Base-by-base conservation (phyloP, 2,329 filamentous ascomycete genomes). In the Didymella glomerata region DNA sequence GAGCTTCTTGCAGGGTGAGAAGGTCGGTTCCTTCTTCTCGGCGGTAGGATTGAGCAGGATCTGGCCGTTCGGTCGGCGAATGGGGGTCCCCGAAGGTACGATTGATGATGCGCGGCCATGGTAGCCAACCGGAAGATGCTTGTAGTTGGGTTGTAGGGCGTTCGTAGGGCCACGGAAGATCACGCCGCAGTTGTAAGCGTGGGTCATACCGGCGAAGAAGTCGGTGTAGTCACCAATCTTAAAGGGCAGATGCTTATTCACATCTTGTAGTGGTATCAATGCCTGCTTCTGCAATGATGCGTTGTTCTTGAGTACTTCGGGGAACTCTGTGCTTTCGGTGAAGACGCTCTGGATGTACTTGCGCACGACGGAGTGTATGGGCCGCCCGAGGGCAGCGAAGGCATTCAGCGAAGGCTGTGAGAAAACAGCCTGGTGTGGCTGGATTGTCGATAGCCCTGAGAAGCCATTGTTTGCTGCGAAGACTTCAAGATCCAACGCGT, bases 171-270 rank as follows among this genome's bases (percentile, higher is more conserved):
- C 90, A 42, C 91, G 86, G 78, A 94, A 92, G 61, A 94, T 82
- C 11, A 84, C 82, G 4, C 90, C 90, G 16, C 89, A 84, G 57
- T 88, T 89, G 78, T 87, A 89, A 18, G 91, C 91, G 77, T 95
- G 91, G 73, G 93, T 89, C 64, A 89, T 80, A 14, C 91, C 91
- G 10, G 89, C 91, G 72, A 92, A 95, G 80, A 95, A 95, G 76
- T 95, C 91, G 1, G 91, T 92, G 75, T 94, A 95, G 75, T 94
- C 91, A 25, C 90, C 89, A 67, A 94, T 92, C 54, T 83, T 82
- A 85, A 95, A 88, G 2, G 91, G 91, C 8, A 94, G 71, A 69
- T 93, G 89, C 71, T 84, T 88, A 62, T 82, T 85, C 48, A 88
- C 85, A 20, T 86, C 79, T 4, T 81, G 79, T 47, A 87, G 82